Evolutionary conservation across 1,284 basidiomycete species (phyloP), one percentile per base, ranked within the genome.

Genomic region (Dichomitus squalens): DNA sequence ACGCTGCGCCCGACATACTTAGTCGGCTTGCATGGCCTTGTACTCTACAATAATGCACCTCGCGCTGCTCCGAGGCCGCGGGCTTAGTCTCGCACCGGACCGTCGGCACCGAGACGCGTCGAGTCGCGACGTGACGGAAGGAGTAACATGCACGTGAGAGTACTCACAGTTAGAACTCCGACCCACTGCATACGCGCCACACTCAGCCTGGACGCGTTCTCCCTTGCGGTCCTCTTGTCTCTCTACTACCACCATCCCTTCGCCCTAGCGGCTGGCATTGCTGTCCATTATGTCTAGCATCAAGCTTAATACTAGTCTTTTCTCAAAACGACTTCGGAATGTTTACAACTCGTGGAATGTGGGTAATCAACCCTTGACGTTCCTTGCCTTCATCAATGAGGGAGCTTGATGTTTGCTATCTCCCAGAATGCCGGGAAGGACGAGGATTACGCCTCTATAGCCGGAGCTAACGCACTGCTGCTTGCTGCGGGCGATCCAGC

Each of bases 401-500:
- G 34, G 54, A 35, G 53, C 57, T 56, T 52, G 49, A 52, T 58
- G 44, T 46, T 47, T 46, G 43, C 49, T 29, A 55, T 51, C 11
- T n/a, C 18, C 14, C 39, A 81, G 90, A 82, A 74, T 71, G 84
- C 85, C 55, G 79, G 72, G 63, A 79, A 86, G 65, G 84, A 88
- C 68, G 85, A 91, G 36, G 90, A 94, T 57, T 86, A 85, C 63
- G 80, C 78, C 61, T 79, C 86, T 8, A 78, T 92, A 70, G 82
- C 84, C 7, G 84, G 85, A 49, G 79, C 80, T 12, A 87, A 91
- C 63, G 87, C 88, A 14, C 72, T 96, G n/a, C 72, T 93, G 8
- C 76, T 96, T 31, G 71, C 91, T 29, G 87, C 92, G 29, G 95
- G 95, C 23, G 93, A 96, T 64, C 88, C 92, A 20, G 87, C 87